Conservation (phyloP, 2,329 filamentous ascomycete genomes). For the Coniella lustricola region DNA sequence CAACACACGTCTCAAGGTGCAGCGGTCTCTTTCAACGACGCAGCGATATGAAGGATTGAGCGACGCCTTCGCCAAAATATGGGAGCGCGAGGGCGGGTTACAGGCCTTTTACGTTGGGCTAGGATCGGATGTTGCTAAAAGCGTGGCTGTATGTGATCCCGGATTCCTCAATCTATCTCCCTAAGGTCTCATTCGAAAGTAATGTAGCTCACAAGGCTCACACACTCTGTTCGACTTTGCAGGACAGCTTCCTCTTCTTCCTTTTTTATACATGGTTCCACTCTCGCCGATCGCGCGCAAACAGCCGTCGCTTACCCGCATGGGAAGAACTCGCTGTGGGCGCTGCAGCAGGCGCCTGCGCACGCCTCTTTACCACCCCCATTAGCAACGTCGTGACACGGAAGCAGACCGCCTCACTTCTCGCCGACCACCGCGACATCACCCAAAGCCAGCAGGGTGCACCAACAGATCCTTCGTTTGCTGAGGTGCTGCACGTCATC, state of each 20-base stretch:
- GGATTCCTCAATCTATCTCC: no score
- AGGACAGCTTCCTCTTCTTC: conserved; percentile 37
- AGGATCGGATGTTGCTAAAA: conserved; percentile 57
- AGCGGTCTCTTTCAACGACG: conserved; percentile 35
- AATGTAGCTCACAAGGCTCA: background rate
- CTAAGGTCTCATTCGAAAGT: background rate
- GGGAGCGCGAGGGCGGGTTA: conserved; percentile 61
- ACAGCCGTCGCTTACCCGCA: conserved; percentile 44
- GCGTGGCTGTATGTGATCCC: conserved; percentile 55
- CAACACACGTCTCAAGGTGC: conserved; percentile 75
- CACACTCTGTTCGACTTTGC: background rate
- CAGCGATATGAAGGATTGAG: conserved; percentile 52
- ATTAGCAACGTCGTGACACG: conserved; percentile 75
- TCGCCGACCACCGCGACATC: conserved; percentile 17
- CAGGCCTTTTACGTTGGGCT: conserved; percentile 64
- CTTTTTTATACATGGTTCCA: conserved; percentile 60
- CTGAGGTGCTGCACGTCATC: conserved; percentile 58
- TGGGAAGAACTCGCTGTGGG: conserved; percentile 70
- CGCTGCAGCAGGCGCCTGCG: conserved; percentile 64
- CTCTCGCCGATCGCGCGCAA: conserved; percentile 25
- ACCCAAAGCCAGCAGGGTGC: conserved; percentile 21
- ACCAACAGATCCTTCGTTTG: conserved; percentile 29
- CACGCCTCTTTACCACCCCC: conserved; percentile 71
- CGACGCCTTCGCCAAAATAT: conserved; percentile 67
- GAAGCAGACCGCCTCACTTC: conserved; percentile 60